Base-by-base conservation (phyloP, 176 grass and related monocot genomes). In the Eragrostis curvula region DNA sequence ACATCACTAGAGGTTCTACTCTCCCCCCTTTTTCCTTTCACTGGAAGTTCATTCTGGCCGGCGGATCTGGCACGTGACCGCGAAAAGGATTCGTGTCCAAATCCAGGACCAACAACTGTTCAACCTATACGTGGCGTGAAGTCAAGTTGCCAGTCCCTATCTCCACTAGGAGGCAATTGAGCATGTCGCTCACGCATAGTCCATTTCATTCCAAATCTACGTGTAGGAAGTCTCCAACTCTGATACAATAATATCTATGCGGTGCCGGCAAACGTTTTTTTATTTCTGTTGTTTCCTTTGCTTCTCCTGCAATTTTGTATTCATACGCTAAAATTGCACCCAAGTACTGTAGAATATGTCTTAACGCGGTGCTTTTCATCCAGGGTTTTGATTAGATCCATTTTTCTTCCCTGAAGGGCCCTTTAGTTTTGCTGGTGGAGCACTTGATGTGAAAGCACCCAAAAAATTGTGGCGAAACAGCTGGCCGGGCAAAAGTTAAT, bases 1-100 rank as follows among this genome's bases (percentile, higher is more conserved):
- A 27, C 23, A n/a, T 60, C 57, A 27, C 62, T 25, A 66, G 47
- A 78, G 47, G 14, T 13, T 55, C 27, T 73, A 25, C 24, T 10
- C 32, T 27, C 16, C n/a, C 57, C 0, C 11, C 14, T 58, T n/a
- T 36, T 36, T 36, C 32, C 32, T 36, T 2, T 24, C 55, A 58
- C 55, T 58, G 56, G 18, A 58, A 58, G 56, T 9, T 60, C 23
- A 60, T 60, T 59, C 56, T 3, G 23, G 56, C 56, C 23, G 56
- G 56, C 21, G 25, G n/a, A 60, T 88, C 58, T 61, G 27, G 29
- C 81, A 68, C 60, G 43, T 79, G 81, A 52, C 12, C 12, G 60
- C 66, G 73, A 84, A 73, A 84, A 73, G 61, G 81, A 74, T 60
- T 17, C 17, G 15, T 55, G 68, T 84, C 74, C 68, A 11, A 27